Conservation (phyloP, 2,329 filamentous ascomycete genomes). For the Seiridium unicorne region DNA sequence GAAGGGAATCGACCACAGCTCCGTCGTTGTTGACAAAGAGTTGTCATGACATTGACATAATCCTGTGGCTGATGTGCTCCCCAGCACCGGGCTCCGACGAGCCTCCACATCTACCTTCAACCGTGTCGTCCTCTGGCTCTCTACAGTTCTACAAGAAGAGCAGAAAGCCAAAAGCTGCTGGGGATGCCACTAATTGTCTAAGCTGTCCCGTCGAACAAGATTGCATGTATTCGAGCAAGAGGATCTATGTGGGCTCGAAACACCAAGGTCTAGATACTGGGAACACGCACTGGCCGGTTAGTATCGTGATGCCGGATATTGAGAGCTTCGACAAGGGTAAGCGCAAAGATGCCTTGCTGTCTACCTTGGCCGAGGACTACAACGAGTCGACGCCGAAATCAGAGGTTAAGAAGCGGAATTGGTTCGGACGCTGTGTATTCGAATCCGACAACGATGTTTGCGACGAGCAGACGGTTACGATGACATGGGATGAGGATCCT, state of each 20-base stretch:
- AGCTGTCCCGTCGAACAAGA: constrained; percentile 70
- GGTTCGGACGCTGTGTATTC: constrained; percentile 96
- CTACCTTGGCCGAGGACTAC: constrained; percentile 48
- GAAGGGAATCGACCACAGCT: constrained; percentile 72
- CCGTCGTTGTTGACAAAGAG: constrained; percentile 90
- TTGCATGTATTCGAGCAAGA: constrained; percentile 84
- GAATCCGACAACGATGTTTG: constrained; percentile 91
- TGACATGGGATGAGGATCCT: constrained; percentile 79
- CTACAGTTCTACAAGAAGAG: constrained; percentile 75
- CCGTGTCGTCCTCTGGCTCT: constrained; percentile 72
- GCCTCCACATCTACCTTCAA: constrained; percentile 69
- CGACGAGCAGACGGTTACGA: constrained; percentile 87
- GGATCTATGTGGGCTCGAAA: constrained; percentile 73
- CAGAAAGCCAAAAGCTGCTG: constrained; percentile 75
- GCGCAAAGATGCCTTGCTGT: constrained; percentile 35
- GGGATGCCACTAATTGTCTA: constrained; percentile 81
- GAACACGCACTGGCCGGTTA: constrained; percentile 77
- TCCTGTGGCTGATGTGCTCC: constrained; percentile 87
- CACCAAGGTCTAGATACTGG: constrained; percentile 60
- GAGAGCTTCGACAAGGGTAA: constrained; percentile 65
- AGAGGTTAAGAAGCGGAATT: constrained; percentile 54
- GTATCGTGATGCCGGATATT: constrained; percentile 88
- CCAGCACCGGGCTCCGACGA: constrained; percentile 48
- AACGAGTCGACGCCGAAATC: constrained; percentile 43
- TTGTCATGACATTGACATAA: constrained; percentile 91